phyloP scores from a whole-genome alignment of 1,139 yeast species.

The Pichia sp. region DNA sequence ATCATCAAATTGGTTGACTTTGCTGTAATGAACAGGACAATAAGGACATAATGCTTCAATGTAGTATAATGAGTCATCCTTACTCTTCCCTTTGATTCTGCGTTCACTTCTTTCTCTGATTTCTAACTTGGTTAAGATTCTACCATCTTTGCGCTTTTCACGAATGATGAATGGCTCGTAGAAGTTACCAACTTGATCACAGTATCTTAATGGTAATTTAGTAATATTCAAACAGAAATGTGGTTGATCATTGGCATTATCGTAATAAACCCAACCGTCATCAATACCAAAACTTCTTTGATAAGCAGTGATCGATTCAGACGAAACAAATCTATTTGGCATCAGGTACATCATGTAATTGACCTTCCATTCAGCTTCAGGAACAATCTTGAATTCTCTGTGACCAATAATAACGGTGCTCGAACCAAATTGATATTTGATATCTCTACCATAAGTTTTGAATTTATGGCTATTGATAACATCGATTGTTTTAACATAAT shows the following conservation, averaged over 20 bases:
- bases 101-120: neutral
- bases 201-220: slow-evolving; percentile 21
- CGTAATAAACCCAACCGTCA: slow-evolving; percentile 10
- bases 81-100: slow-evolving; percentile 5
- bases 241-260: slow-evolving; percentile 10
- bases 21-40: slow-evolving; percentile 20
- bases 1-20: slow-evolving; percentile 13
- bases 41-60: slow-evolving; percentile 32
- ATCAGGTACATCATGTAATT: slow-evolving; percentile 4
- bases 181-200: slow-evolving; percentile 21
- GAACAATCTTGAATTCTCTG: neutral
- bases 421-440: neutral
- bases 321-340: slow-evolving; percentile 5
- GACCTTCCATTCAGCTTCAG: slow-evolving; percentile 1
- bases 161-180: slow-evolving; percentile 29
- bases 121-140: neutral
- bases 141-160: slow-evolving; percentile 17
- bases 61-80: slow-evolving; percentile 18
- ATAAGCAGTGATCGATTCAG: neutral
- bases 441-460: neutral
- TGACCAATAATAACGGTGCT: neutral
- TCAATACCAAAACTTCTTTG: neutral
- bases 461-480: neutral
- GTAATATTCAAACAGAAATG: neutral
- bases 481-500: neutral